A percentile compares a stretch with the other conserved stretches of the same genome.
Evolutionary conservation across 208 protist species (phyloP).

Genomic region (Trypanosoma vivax): DNA sequence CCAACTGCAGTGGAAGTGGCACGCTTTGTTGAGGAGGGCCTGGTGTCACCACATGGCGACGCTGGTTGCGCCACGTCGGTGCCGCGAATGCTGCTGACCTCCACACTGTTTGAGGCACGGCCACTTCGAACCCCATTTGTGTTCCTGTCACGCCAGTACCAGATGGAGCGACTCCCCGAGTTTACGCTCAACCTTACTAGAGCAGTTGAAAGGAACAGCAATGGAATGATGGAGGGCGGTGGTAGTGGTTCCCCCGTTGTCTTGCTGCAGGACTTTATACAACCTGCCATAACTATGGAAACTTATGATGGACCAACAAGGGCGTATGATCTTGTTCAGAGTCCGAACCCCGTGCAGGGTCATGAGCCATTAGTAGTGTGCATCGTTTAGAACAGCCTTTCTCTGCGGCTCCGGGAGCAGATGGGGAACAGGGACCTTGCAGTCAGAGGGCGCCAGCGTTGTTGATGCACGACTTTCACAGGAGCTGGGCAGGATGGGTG

Average conservation of each 20-base stretch:
- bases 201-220: slow-evolving; percentile 19
- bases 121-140: slow-evolving; percentile 30
- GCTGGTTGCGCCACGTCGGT: neutral
- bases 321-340: slow-evolving; percentile 12
- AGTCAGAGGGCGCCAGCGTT: neutral
- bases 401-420: neutral
- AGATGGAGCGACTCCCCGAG: slow-evolving; percentile 30
- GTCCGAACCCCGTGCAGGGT: slow-evolving; percentile 2
- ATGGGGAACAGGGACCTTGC: neutral
- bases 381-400: neutral
- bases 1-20: slow-evolving; percentile 6
- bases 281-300: slow-evolving; percentile 32
- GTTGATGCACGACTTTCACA: slow-evolving; percentile 1
- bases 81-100: slow-evolving; percentile 14
- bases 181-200: slow-evolving; percentile 28
- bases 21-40: slow-evolving; percentile 6
- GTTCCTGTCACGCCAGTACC: slow-evolving; percentile 28
- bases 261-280: slow-evolving; percentile 29
- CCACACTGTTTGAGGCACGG: slow-evolving; percentile 8
- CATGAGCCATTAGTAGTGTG: slow-evolving; percentile 4
- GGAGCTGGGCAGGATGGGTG: slow-evolving; percentile 4
- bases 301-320: slow-evolving; percentile 19
- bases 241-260: slow-evolving; percentile 9
- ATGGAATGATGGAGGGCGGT: slow-evolving; percentile 6
- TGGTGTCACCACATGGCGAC: neutral